These are phyloP conservation scores for Tetraselmis chui DNA, from an alignment of 139 green algal species.

Conservation along the genomic window DNA sequence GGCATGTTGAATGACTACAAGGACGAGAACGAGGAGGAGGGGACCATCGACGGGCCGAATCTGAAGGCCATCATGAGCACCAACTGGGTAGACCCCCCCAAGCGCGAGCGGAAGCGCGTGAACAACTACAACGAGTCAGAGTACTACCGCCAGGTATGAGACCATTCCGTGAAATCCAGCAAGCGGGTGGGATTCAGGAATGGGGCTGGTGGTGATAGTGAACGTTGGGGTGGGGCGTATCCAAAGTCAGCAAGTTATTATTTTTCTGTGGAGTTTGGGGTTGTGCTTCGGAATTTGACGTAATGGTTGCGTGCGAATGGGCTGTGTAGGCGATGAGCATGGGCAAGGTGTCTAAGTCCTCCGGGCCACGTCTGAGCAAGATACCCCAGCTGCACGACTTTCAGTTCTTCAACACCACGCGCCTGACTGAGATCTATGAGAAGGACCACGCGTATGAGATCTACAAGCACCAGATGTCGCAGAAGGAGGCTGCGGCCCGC, in stretches of 20 bases:
- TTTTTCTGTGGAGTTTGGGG: too few relatives aligned
- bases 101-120: constrained; percentile 89
- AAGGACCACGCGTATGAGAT: constrained; percentile 74
- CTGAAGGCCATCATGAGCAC: constrained; percentile 39
- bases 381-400: constrained; percentile 93
- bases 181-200: too few relatives aligned
- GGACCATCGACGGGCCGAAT: constrained; percentile 26
- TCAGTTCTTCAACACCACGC: constrained; percentile 90
- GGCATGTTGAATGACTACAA: constrained; percentile 38
- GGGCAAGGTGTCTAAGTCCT: constrained; percentile 30
- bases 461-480: constrained; percentile 41
- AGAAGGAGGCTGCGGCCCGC: constrained; percentile 39
- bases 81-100: constrained; percentile 94
- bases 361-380: constrained; percentile 70
- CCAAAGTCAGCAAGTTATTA: too few relatives aligned
- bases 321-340: background rate
- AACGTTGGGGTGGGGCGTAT: too few relatives aligned
- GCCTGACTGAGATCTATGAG: constrained; percentile 80
- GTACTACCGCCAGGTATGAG: constrained; percentile 58
- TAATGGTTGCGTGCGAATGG: too few relatives aligned
- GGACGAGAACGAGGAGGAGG: constrained; percentile 52
- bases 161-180: too few relatives aligned
- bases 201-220: too few relatives aligned
- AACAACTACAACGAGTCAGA: constrained; percentile 83
- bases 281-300: too few relatives aligned